phyloP scores from a whole-genome alignment of 1,139 yeast genomes.

The Pichia sp. region DNA sequence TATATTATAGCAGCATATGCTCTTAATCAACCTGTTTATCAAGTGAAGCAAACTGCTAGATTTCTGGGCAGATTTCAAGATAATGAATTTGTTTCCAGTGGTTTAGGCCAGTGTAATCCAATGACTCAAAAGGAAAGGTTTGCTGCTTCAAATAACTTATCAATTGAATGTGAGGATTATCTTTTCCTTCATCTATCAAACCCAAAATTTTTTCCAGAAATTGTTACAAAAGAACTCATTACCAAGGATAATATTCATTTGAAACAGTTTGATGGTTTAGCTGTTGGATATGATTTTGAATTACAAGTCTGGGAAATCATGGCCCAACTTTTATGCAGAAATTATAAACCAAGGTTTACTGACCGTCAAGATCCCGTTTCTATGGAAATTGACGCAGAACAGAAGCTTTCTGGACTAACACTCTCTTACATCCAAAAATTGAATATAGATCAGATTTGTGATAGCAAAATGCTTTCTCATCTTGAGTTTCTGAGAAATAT shows the following conservation, averaged over 20 bases:
- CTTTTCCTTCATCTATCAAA: slow-evolving; percentile 57
- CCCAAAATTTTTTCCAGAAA: slow-evolving; percentile 52
- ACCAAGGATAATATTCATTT: slow-evolving; percentile 28
- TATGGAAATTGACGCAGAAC: slow-evolving; percentile 12
- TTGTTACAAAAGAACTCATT: slow-evolving; percentile 39
- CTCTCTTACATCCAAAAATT: slow-evolving; percentile 23
- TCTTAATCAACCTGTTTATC: slow-evolving; percentile 43
- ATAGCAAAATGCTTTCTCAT: slow-evolving; percentile 27
- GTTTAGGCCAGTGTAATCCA: slow-evolving; percentile 58
- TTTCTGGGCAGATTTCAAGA: slow-evolving; percentile 49
- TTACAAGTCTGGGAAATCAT: slow-evolving; percentile 31
- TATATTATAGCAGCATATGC: slow-evolving; percentile 58
- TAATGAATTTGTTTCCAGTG: slow-evolving; percentile 39
- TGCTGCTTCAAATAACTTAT: slow-evolving; percentile 17
- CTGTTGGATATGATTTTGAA: slow-evolving; percentile 29
- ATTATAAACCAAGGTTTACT: slow-evolving; percentile 17
- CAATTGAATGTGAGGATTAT: slow-evolving; percentile 19
- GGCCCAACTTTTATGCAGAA: slow-evolving; percentile 29
- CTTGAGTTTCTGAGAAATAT: slow-evolving; percentile 25
- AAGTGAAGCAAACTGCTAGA: slow-evolving; percentile 35
- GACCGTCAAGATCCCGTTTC: slow-evolving; percentile 15
- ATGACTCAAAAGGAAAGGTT: slow-evolving; percentile 22
- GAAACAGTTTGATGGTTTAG: slow-evolving; percentile 27
- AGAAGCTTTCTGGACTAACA: slow-evolving; percentile 24
- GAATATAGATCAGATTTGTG: slow-evolving; percentile 25